Evolutionary conservation across 202 grass and related monocot genomes (phyloP).

Genomic region (Hordeum pubiflorum): DNA sequence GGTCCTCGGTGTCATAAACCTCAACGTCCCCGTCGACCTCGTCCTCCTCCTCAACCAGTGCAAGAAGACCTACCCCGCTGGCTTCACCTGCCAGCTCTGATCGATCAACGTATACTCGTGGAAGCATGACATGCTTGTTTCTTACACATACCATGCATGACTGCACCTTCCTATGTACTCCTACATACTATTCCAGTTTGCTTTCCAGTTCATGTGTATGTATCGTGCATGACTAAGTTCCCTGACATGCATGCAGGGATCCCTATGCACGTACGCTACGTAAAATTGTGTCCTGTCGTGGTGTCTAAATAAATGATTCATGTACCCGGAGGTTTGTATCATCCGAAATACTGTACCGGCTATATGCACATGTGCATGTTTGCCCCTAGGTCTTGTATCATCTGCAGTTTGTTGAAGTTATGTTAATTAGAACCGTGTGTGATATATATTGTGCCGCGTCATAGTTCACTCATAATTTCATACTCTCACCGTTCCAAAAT

Average conservation of each 20-base stretch:
- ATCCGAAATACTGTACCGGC: not conserved
- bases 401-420: not conserved
- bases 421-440: not conserved
- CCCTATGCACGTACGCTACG: no score
- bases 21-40: constrained; percentile 4
- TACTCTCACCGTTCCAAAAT: no score
- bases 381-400: no score
- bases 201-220: no score
- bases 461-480: no score
- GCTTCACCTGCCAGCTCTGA: not conserved
- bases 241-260: not conserved
- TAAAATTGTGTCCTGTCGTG: not conserved
- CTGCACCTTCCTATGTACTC: not conserved
- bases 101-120: not conserved
- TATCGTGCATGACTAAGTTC: not conserved
- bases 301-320: not conserved
- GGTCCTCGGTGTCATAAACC: constrained; percentile 27
- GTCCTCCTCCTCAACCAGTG: not conserved
- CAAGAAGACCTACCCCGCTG: not conserved
- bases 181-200: no score
- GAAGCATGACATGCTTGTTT: not conserved
- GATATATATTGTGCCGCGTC: no score
- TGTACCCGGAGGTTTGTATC: not conserved
- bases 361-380: not conserved
- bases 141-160: not conserved